Evolutionary conservation across 1,284 basidiomycete genomes (phyloP).

Genomic region (Tylopilus sp.): DNA sequence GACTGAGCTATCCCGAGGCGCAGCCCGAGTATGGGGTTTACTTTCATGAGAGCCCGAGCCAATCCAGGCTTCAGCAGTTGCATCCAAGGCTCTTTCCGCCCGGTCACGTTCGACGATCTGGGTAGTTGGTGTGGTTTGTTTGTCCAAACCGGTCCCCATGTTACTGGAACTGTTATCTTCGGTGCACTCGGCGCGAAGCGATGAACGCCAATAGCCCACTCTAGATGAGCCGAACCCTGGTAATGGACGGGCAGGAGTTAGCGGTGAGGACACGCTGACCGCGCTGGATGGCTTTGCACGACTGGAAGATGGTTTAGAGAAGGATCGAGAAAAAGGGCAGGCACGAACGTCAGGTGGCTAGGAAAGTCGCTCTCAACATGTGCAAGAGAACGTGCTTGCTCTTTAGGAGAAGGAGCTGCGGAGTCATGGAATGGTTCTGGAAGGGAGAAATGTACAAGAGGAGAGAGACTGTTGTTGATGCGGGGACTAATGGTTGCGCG

Average conservation of each 20-base stretch:
- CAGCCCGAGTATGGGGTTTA: constrained; percentile 10
- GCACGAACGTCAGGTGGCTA: constrained; percentile 13
- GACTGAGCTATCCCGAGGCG: not conserved
- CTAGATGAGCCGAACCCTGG: not conserved
- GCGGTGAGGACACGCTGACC: constrained; percentile 15
- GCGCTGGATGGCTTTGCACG: not conserved
- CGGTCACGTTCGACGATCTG: not conserved
- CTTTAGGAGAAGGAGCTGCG: not conserved
- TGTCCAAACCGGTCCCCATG: not conserved
- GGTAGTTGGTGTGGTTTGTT: not conserved
- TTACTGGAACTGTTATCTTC: constrained; percentile 1
- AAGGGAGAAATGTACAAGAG: constrained; percentile 18
- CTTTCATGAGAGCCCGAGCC: constrained; percentile 12
- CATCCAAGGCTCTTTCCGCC: not conserved
- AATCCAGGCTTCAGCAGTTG: not conserved
- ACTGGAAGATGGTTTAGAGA: constrained; percentile 13
- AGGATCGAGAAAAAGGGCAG: not conserved
- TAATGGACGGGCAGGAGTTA: constrained; percentile 7
- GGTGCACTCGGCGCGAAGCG: not conserved
- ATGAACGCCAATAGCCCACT: not conserved
- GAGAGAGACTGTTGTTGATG: constrained; percentile 14
- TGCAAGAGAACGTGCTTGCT: not conserved
- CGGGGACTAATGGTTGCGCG: constrained; percentile 2
- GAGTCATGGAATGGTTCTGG: constrained; percentile 11
- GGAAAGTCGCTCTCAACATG: not conserved